A percentile compares a stretch with the other conserved stretches of the same genome.
phyloP scores from a whole-genome alignment of 192 early-diverging fungal species.

The Backusella circina region DNA sequence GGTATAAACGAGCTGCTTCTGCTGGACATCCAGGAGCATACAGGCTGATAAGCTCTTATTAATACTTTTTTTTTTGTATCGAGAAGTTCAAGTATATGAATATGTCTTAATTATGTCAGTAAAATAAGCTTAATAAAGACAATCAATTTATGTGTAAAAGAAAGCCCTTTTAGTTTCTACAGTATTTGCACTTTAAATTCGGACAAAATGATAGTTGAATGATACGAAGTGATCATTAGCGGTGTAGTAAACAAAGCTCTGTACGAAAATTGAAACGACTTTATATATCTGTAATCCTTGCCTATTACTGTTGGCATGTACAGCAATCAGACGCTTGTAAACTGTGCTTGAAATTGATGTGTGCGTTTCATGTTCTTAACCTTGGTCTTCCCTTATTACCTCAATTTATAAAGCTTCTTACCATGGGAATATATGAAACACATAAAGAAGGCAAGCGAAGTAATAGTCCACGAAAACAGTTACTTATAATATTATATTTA shows the following conservation, averaged over 20 bases:
- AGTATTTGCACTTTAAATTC: too few species aligned
- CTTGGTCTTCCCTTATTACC: too few species aligned
- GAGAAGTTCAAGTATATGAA: not conserved
- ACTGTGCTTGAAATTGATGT: too few species aligned
- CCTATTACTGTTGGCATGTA: not conserved
- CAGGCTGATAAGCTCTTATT: not conserved
- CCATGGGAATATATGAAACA: too few species aligned
- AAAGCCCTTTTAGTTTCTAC: too few species aligned
- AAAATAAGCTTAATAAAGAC: not conserved
- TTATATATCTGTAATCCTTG: not conserved
- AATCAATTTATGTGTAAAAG: not conserved
- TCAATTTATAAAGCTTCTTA: too few species aligned
- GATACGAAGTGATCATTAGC: not conserved
- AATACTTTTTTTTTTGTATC: not conserved
- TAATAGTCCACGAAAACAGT: too few species aligned
- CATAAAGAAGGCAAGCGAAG: too few species aligned
- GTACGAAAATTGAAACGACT: not conserved
- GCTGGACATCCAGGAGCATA: constrained; percentile 47
- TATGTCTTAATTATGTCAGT: not conserved
- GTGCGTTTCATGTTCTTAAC: too few species aligned
- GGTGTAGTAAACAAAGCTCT: not conserved
- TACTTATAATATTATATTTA: too few species aligned
- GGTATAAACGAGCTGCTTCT: constrained; percentile 62
- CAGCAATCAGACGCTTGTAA: not conserved
- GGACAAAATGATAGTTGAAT: not conserved